Conservation (phyloP, 306 rosid species). For the Chamaecrista fasciculata region DNA sequence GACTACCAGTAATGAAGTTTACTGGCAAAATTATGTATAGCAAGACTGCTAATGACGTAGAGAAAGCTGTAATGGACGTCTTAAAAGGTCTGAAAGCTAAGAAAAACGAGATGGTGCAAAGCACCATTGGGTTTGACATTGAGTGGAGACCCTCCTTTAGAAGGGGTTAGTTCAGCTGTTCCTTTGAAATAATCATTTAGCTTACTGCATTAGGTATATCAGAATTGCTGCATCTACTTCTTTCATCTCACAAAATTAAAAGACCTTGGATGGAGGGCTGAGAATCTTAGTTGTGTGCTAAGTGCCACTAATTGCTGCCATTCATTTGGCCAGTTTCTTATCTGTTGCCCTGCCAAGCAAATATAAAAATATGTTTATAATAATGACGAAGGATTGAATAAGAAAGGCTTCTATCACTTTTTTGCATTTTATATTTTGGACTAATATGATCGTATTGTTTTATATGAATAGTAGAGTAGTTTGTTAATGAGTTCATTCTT, state of each 20-base stretch:
- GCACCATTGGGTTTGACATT: constrained; percentile 66
- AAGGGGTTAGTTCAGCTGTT: constrained; percentile 47
- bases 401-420: neutral
- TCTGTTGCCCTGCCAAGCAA: neutral
- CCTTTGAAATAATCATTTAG: neutral
- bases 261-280: neutral
- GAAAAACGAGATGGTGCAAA: constrained; percentile 39
- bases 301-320: too few relatives aligned
- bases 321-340: neutral
- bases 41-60: constrained; percentile 55
- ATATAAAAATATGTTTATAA: too few relatives aligned
- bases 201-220: constrained; percentile 1
- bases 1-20: constrained; percentile 63
- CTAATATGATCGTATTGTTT: neutral
- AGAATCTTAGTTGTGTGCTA: too few relatives aligned
- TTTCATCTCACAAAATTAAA: neutral
- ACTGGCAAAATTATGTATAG: constrained; percentile 65
- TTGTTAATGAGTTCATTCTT: neutral
- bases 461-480: neutral
- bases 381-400: neutral
- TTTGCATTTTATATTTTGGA: neutral
- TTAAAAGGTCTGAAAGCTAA: constrained; percentile 32
- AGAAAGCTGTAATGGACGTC: constrained; percentile 50
- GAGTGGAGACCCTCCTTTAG: constrained; percentile 78
- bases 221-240: neutral